Percentiles rank a stretch among this genome's conserved stretches.
These are phyloP conservation scores for Desmodesmus armatus DNA, from an alignment of 139 green algal species.

Conservation along the genomic window DNA sequence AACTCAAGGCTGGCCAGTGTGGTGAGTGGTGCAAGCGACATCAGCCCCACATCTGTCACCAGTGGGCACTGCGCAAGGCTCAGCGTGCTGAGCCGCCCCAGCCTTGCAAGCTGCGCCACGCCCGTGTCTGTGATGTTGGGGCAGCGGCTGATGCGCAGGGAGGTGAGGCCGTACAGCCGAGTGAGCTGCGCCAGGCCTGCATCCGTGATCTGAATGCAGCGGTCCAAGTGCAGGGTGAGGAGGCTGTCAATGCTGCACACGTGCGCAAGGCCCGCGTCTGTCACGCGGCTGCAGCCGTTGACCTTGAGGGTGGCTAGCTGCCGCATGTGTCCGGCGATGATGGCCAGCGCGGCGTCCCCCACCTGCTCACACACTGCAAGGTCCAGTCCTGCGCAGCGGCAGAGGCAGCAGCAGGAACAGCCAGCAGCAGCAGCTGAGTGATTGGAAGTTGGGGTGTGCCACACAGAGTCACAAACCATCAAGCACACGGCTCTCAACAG, in stretches of 20 bases:
- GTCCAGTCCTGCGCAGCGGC: constrained; percentile 51
- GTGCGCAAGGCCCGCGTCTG: constrained; percentile 49
- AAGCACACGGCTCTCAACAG: too few species aligned
- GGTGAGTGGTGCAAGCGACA: constrained; percentile 58
- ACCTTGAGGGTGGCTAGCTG: constrained; percentile 53
- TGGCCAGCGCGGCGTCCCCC: constrained; percentile 40
- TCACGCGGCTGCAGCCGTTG: constrained; percentile 54
- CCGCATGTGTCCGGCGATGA: constrained; percentile 36
- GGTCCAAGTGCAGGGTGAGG: constrained; percentile 67
- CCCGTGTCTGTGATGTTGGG: constrained; percentile 58
- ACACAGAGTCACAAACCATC: neutral
- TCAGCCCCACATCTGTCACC: constrained; percentile 55
- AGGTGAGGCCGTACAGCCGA: constrained; percentile 53
- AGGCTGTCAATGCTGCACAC: constrained; percentile 44
- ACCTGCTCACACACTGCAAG: constrained; percentile 51
- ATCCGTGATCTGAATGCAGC: constrained; percentile 62
- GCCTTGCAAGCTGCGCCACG: constrained; percentile 45
- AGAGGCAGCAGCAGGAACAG: neutral
- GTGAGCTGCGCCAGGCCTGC: constrained; percentile 41
- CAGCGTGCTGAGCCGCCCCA: constrained; percentile 61
- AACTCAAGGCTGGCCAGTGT: constrained; percentile 61
- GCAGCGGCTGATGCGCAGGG: constrained; percentile 58
- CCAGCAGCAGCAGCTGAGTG: neutral
- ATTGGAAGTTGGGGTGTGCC: neutral
- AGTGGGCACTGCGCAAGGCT: constrained; percentile 63